Conservation (phyloP, 2,329 filamentous ascomycete species). For the Aspergillus sp. region DNA sequence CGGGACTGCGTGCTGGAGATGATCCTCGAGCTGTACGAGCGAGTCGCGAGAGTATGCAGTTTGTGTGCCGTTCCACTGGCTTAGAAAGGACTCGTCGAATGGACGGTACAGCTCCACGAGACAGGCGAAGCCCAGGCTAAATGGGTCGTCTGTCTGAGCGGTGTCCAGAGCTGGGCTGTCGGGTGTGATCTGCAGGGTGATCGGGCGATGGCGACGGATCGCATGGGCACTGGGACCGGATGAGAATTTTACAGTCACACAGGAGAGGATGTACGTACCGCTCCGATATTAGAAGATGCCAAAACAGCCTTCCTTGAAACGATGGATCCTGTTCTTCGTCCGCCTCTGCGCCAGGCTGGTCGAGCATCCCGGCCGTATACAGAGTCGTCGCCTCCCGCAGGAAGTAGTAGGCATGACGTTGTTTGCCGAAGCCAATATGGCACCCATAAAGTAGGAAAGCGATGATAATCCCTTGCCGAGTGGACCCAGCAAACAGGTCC, state of each 20-base stretch:
- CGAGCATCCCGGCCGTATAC: slow-evolving; percentile 52
- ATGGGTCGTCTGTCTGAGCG: slow-evolving; percentile 52
- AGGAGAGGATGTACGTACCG: slow-evolving; percentile 46
- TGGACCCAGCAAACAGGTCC: slow-evolving; percentile 20
- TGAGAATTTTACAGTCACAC: slow-evolving; percentile 31
- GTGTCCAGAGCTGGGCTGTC: slow-evolving; percentile 48
- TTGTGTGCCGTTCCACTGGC: slow-evolving; percentile 60
- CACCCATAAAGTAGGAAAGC: slow-evolving; percentile 71
- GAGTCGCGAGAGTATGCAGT: slow-evolving; percentile 46
- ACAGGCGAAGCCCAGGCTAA: slow-evolving; percentile 57
- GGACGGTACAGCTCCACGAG: slow-evolving; percentile 62
- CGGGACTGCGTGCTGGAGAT: slow-evolving; percentile 53
- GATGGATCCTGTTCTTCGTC: slow-evolving; percentile 40
- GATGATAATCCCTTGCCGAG: slow-evolving; percentile 51
- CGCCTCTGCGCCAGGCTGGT: slow-evolving; percentile 44
- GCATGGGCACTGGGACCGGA: slow-evolving; percentile 56
- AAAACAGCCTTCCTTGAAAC: slow-evolving; percentile 57
- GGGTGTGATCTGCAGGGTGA: slow-evolving; percentile 61
- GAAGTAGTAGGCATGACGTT: slow-evolving; percentile 72
- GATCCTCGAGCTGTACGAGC: slow-evolving; percentile 49
- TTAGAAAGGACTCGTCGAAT: slow-evolving; percentile 63
- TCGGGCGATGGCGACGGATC: slow-evolving; percentile 62
- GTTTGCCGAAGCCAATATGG: slow-evolving; percentile 64
- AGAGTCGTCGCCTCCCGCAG: slow-evolving; percentile 70
- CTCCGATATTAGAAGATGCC: slow-evolving; percentile 66